These are phyloP conservation scores for Lactarius evosmus DNA, from an alignment of 768 basidiomycete genomes.

Conservation along the genomic window DNA sequence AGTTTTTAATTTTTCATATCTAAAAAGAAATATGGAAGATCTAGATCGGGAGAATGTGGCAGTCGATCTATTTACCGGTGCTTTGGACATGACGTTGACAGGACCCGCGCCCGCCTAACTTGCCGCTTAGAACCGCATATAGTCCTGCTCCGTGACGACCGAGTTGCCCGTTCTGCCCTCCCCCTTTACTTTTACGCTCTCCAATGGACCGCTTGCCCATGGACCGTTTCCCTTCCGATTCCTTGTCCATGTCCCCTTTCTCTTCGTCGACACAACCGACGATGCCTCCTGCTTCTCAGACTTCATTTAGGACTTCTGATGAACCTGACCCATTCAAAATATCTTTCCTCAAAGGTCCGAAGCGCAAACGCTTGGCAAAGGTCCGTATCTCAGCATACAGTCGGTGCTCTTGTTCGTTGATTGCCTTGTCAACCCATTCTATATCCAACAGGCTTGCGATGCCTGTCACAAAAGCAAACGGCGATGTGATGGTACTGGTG, in stretches of 20 bases:
- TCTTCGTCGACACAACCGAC: constrained; percentile 1
- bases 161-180: not conserved
- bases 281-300: constrained; percentile 13
- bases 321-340: constrained; percentile 36
- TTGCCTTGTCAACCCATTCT: not conserved
- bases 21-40: constrained; percentile 4
- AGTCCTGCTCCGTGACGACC: constrained; percentile 20
- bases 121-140: constrained; percentile 24
- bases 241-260: not conserved
- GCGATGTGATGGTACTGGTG: constrained; percentile 78
- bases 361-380: constrained; percentile 54
- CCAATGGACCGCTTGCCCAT: constrained; percentile 18
- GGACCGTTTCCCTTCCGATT: constrained; percentile 10
- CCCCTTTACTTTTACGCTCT: not conserved
- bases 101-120: constrained; percentile 19
- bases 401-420: not conserved
- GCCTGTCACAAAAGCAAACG: constrained; percentile 84
- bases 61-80: constrained; percentile 15
- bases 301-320: constrained; percentile 25
- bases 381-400: constrained; percentile 31
- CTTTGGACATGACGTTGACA: constrained; percentile 16
- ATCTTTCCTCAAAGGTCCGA: constrained; percentile 51
- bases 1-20: not conserved
- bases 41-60: constrained; percentile 10
- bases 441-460: constrained; percentile 57